These are phyloP conservation scores for Colletotrichum truncatum DNA, from an alignment of 2,329 filamentous ascomycete genomes.

Conservation along the genomic window DNA sequence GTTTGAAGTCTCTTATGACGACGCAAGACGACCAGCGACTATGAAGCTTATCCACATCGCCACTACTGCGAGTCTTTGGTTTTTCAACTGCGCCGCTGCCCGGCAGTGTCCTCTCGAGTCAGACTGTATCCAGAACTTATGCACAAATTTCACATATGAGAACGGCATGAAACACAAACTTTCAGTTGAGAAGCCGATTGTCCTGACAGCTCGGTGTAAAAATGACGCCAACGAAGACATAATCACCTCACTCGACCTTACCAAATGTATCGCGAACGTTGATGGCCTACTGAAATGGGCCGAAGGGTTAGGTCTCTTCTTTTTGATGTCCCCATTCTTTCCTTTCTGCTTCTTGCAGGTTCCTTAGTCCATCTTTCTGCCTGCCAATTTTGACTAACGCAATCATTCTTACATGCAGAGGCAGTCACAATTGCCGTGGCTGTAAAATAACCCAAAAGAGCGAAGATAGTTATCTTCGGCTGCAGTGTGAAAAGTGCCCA, in stretches of 20 bases:
- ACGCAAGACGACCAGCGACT: too few species aligned
- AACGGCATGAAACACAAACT: not conserved
- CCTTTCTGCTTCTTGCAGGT: fast-evolving
- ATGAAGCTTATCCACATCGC: not conserved
- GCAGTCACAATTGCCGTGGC: not conserved
- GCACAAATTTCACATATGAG: not conserved
- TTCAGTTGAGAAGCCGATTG: not conserved
- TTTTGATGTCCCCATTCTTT: fast-evolving
- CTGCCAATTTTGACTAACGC: fast-evolving
- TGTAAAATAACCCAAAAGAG: not conserved
- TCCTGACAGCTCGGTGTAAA: not conserved
- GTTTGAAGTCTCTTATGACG: too few species aligned
- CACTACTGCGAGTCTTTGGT: not conserved
- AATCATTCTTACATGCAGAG: not conserved
- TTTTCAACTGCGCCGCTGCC: not conserved
- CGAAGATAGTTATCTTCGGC: not conserved
- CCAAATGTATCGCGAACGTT: not conserved
- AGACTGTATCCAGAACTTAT: not conserved
- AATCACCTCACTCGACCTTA: not conserved
- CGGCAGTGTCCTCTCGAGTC: not conserved
- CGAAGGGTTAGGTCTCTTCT: not conserved
- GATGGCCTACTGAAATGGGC: not conserved
- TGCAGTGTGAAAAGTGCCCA: not conserved
- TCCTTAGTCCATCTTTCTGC: fast-evolving
- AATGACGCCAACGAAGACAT: not conserved